phyloP scores from a whole-genome alignment of 163 green algal species.

The Prototheca wickerhamii region DNA sequence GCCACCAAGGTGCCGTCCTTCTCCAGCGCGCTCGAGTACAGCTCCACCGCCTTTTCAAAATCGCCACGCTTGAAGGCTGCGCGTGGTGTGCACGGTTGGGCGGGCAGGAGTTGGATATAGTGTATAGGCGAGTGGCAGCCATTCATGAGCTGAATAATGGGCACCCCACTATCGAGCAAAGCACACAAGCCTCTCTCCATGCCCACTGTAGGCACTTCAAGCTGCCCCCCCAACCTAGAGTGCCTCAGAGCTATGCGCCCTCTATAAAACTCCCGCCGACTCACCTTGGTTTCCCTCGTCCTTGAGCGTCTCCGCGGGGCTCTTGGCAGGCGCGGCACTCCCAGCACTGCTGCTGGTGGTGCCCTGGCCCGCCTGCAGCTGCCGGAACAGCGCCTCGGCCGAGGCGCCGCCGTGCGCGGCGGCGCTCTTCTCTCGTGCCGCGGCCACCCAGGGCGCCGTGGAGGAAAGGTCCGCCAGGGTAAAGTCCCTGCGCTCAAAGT shows the following conservation, averaged over 20 bases:
- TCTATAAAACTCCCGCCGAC: not conserved
- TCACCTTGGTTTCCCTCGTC: conserved; percentile 48
- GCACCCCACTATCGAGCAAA: too few relatives aligned
- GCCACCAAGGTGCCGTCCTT: conserved; percentile 27
- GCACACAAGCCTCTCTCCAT: too few relatives aligned
- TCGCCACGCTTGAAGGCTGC: conserved; percentile 48
- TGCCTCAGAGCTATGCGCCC: not conserved
- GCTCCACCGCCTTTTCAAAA: conserved; percentile 21
- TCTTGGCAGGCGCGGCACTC: conserved; percentile 1
- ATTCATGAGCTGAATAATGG: too few relatives aligned
- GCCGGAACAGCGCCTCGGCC: not conserved
- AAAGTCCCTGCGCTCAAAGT: conserved; percentile 69
- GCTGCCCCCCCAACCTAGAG: not conserved
- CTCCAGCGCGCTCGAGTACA: conserved; percentile 43
- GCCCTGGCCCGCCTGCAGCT: not conserved
- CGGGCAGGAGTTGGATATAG: too few relatives aligned
- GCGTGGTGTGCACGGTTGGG: too few relatives aligned
- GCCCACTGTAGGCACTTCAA: too few relatives aligned
- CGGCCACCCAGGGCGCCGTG: conserved; percentile 54
- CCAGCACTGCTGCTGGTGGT: not conserved
- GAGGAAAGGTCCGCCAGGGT: conserved; percentile 53
- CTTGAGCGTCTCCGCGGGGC: conserved; percentile 45
- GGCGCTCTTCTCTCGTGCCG: conserved; percentile 27
- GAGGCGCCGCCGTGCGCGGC: not conserved
- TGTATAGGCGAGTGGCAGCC: not conserved